Evolutionary conservation across 1,284 basidiomycete species (phyloP).

Genomic region (Cyathus olla): DNA sequence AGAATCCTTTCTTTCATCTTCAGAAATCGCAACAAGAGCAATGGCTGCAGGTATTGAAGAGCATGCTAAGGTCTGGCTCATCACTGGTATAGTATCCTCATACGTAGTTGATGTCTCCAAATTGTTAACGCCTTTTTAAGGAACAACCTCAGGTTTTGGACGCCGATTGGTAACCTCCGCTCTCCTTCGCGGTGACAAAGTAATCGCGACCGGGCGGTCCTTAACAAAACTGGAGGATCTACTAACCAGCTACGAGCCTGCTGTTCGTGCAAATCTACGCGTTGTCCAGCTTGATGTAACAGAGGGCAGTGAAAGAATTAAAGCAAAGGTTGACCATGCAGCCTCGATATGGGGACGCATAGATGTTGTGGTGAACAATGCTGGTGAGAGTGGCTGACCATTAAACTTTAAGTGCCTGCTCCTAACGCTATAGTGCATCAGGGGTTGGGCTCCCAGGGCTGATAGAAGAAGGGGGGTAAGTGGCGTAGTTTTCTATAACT

Average conservation of each 20-base stretch:
- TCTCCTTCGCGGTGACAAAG: conserved; percentile 64
- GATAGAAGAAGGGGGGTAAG: conserved; percentile 59
- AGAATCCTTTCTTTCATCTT: too few relatives aligned
- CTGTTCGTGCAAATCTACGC: conserved; percentile 41
- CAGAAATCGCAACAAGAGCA: too few relatives aligned
- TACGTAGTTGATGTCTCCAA: too few relatives aligned
- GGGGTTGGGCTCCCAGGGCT: conserved; percentile 48
- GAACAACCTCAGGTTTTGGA: conserved; percentile 72
- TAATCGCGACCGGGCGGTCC: conserved; percentile 59
- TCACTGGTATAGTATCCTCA: conserved; percentile 43
- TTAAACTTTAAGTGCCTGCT: too few relatives aligned
- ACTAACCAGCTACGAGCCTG: conserved; percentile 17
- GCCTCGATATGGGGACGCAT: conserved; percentile 58
- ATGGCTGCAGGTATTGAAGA: too few relatives aligned
- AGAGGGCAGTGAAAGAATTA: conserved; percentile 48
- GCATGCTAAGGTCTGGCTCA: conserved; percentile 40
- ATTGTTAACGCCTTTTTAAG: conserved; percentile 33
- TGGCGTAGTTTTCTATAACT: neutral
- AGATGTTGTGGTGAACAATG: conserved; percentile 67
- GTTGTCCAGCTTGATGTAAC: conserved; percentile 57
- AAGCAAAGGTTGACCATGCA: conserved; percentile 48
- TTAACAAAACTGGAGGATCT: conserved; percentile 43
- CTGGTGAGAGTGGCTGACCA: conserved; percentile 40
- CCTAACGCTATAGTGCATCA: conserved; percentile 39
- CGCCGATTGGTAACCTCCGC: conserved; percentile 60